Percentiles rank a stretch among this genome's conserved stretches.
phyloP scores from a whole-genome alignment of 1,284 basidiomycete genomes.

The Ganoderma leucocontextum region DNA sequence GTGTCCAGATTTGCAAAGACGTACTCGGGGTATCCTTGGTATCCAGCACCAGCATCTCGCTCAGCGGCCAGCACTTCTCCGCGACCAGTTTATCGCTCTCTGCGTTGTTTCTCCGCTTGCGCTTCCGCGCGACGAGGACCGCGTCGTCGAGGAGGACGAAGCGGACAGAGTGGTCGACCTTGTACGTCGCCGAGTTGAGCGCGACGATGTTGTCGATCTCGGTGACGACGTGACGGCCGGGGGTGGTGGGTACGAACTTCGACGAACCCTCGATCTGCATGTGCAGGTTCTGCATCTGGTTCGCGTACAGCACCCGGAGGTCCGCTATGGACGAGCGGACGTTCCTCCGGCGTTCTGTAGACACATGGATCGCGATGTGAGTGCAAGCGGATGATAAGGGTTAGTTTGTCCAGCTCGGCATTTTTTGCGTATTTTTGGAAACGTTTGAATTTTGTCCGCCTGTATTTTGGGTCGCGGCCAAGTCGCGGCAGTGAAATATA shows the following conservation, averaged over 20 bases:
- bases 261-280: constrained; percentile 95
- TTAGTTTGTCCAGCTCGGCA: too few relatives aligned
- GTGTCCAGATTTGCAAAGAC: constrained; percentile 39
- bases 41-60: constrained; percentile 93
- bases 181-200: constrained; percentile 96
- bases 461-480: too few relatives aligned
- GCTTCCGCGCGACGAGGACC: constrained; percentile 83
- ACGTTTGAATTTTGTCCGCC: too few relatives aligned
- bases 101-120: constrained; percentile 55
- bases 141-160: constrained; percentile 94
- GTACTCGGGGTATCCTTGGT: constrained; percentile 92
- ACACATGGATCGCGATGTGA: neutral
- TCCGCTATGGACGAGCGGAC: constrained; percentile 93
- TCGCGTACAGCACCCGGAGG: constrained; percentile 92
- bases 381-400: neutral
- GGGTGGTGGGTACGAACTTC: constrained; percentile 91
- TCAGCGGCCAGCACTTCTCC: constrained; percentile 91
- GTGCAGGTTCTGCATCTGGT: constrained; percentile 93
- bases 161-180: constrained; percentile 86
- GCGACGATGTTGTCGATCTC: constrained; percentile 89
- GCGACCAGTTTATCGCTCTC: constrained; percentile 81
- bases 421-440: too few relatives aligned
- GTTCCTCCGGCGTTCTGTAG: constrained; percentile 64
- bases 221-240: constrained; percentile 90
- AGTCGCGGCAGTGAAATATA: too few relatives aligned